Evolutionary conservation across 768 basidiomycete species (phyloP), one percentile per base, ranked within the genome.

Genomic region (Dentipellis fragilis): DNA sequence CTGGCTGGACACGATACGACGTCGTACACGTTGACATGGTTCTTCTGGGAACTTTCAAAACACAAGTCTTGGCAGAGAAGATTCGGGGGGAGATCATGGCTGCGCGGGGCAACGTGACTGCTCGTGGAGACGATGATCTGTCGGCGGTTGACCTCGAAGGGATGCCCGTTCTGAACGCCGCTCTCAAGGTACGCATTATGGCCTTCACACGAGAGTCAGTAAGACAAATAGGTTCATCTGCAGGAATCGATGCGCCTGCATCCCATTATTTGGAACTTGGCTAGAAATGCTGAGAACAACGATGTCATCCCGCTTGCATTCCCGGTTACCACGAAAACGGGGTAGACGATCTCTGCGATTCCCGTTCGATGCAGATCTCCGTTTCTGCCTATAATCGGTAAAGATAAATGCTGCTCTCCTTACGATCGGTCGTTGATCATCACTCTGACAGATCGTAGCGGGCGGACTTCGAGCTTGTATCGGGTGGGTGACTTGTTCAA

Each of bases 1-100:
- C 21, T 60, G 10, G 59, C 59, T n/a, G 59, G 59, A 1, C 59
- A 60, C 22, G 59, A 60, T 17, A 59, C 58, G n/a, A 60, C 58
- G 10, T 21, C 59, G n/a, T 52, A 16, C 37, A 54, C 48, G n/a
- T 16, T 60, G 4, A 51, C 52, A 34, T 60, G 54, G 58, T 59
- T 59, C 49, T 51, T 60, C 14, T 60, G 58, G 57, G 59, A 60
- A 23, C 1, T 59, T 4, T 54, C 59, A 6, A 59, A 59, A 40
- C 47, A 60, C 34, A 51, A 54, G 2, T 54, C 54, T 17, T 59
- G 39, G 22, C 58, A 52, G 29, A 36, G 10, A 58, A 56, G n/a
- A 53, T 60, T 39, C 59, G 59, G 10, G 54, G 22, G 12, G 59
- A 60, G 58, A 53, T 60, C 34, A 22, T 35, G 4, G 48, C 39